Evolutionary conservation across 1,139 yeast species (phyloP).

Genomic region (Taphrina pruni): DNA sequence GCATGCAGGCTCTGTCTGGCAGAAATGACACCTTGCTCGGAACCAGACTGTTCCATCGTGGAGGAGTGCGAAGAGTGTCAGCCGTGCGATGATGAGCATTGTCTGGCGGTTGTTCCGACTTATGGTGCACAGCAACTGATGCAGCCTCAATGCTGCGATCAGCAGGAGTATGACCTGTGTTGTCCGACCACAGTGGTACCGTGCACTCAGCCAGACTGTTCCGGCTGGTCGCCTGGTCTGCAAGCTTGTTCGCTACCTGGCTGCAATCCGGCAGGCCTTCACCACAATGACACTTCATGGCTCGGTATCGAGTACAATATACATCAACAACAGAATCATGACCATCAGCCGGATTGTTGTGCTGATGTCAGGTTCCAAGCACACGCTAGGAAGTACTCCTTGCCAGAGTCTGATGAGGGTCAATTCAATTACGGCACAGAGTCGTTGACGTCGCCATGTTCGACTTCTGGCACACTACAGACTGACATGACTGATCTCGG

Average conservation of each 20-base stretch:
- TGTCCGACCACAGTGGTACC: slow-evolving; percentile 10
- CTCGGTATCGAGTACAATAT: neutral
- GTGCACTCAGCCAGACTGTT: slow-evolving; percentile 9
- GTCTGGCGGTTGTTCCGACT: neutral
- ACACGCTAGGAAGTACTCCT: neutral
- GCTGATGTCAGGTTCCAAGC: neutral
- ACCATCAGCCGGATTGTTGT: neutral
- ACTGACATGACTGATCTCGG: slow-evolving; percentile 8
- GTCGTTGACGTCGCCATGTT: slow-evolving; percentile 1
- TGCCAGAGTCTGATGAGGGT: neutral
- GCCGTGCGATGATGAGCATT: slow-evolving; percentile 13
- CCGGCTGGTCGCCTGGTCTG: neutral
- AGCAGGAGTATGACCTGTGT: neutral
- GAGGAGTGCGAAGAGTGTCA: slow-evolving; percentile 10
- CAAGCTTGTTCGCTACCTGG: neutral
- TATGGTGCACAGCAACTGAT: neutral
- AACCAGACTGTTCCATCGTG: slow-evolving; percentile 3
- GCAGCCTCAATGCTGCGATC: slow-evolving; percentile 18
- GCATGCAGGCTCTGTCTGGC: slow-evolving; percentile 7
- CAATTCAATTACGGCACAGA: neutral
- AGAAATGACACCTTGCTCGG: slow-evolving; percentile 1
- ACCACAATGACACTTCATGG: slow-evolving; percentile 7
- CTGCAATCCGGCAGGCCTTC: neutral
- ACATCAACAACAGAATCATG: neutral
- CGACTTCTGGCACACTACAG: neutral